Base-by-base conservation (phyloP, 2,329 filamentous ascomycete genomes). In the Fusarium chuoi region DNA sequence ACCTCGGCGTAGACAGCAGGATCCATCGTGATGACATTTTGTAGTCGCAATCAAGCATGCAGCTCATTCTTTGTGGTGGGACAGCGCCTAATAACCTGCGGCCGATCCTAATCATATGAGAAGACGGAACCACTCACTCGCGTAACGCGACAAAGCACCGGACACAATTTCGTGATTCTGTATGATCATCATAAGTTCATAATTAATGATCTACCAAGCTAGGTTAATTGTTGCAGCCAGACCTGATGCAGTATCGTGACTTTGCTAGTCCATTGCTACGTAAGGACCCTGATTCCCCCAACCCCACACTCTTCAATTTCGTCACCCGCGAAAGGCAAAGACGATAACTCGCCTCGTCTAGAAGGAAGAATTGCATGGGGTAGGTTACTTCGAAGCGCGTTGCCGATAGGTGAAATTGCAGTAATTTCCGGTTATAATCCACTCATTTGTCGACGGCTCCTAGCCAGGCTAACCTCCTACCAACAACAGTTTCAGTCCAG, bases 101-200 rank as follows among this genome's bases (percentile, higher is more conserved):
- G 71, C 35, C 68, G 71, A 74, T 75, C 71, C 49, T 35, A 74
- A 74, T 74, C 56, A 74, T 54, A 61, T 65, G 46, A 54, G 28
- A 62, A 57, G 44, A 41, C 65, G 41, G 45, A 60, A 54, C 44
- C 30, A 52, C 42, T 35, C 48, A 60, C 39, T 55, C 61, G 44
- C 52, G 28, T 33, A 61, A 55, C 41, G 22, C 46, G 35, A 26
- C 36, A 55, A 68, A 63, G 45, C 30, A 46, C 41, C 26, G 45
- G 36, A 24, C 15, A 42, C 33, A n/a, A 38, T 38, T 70, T 30
- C 48, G 26, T 52, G 35, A 52, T 26, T 44, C 28, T 42, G 46
- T 51, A 65, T 30, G 42, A 56, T 54, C n/a, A 69, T 56, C 57
- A 63, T 36, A 63, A 56, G 56, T 70, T 65, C n/a, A 39, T 54